Percentiles rank a stretch among this genome's conserved stretches.
These are phyloP conservation scores for Suhomyces coccinellae DNA, from an alignment of 1,139 yeast species.

Conservation along the genomic window DNA sequence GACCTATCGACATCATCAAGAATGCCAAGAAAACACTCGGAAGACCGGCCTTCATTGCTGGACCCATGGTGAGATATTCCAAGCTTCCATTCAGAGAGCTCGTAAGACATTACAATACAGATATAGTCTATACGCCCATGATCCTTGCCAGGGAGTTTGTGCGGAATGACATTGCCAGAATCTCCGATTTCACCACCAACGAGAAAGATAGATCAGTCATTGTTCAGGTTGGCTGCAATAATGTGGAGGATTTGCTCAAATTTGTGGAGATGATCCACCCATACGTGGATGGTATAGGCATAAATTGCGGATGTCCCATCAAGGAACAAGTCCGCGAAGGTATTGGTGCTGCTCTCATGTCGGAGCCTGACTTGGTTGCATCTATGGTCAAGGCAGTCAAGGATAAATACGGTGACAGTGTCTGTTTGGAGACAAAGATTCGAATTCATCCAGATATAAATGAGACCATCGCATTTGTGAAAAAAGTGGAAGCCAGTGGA, in stretches of 20 bases:
- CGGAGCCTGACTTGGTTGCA: conserved; percentile 76
- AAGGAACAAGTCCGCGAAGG: conserved; percentile 95
- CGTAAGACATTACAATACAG: conserved; percentile 69
- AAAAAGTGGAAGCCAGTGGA: conserved; percentile 77
- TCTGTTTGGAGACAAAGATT: conserved; percentile 87
- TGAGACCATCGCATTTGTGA: conserved; percentile 73
- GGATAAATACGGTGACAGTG: conserved; percentile 60
- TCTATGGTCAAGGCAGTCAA: conserved; percentile 85
- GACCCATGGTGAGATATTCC: conserved; percentile 97
- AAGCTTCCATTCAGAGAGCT: conserved; percentile 88
- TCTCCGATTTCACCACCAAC: conserved; percentile 84
- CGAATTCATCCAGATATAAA: conserved; percentile 76
- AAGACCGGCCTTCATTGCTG: conserved; percentile 76
- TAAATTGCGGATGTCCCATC: conserved; percentile 97
- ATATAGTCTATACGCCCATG: conserved; percentile 94
- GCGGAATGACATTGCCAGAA: conserved; percentile 75
- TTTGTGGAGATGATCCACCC: conserved; percentile 90
- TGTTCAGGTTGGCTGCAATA: conserved; percentile 90
- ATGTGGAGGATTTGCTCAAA: conserved; percentile 76
- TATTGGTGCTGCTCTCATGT: conserved; percentile 93
- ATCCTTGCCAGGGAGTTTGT: conserved; percentile 93
- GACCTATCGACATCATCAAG: conserved; percentile 55
- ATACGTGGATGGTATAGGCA: conserved; percentile 88
- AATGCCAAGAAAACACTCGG: conserved; percentile 34
- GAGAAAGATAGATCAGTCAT: conserved; percentile 66